Evolutionary conservation across 2,329 filamentous ascomycete genomes (phyloP).

Genomic region (Aspergillus fumigatus): DNA sequence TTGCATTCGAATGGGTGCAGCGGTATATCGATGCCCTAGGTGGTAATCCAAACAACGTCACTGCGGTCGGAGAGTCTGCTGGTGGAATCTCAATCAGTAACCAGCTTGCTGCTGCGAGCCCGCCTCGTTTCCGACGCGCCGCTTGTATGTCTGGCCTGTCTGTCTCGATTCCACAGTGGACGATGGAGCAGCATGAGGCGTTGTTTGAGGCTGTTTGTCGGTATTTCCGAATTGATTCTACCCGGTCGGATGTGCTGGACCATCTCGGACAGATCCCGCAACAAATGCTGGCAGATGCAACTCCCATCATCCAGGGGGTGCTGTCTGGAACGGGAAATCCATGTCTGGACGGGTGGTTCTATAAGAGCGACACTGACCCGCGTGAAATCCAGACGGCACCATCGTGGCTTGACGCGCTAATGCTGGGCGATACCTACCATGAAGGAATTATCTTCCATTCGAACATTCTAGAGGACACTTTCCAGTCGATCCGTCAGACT

Average conservation of each 20-base stretch:
- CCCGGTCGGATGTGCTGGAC: constrained; percentile 11
- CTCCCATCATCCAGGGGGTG: constrained; percentile 18
- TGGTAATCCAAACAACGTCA: constrained; percentile 30
- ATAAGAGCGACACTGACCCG: constrained; percentile 9
- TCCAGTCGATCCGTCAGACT: constrained; percentile 9
- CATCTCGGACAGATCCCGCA: constrained; percentile 17
- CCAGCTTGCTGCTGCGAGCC: constrained; percentile 16
- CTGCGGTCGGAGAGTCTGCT: constrained; percentile 25
- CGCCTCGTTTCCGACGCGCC: constrained; percentile 19
- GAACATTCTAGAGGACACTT: constrained; percentile 17
- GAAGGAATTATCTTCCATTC: constrained; percentile 25
- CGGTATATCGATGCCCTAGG: constrained; percentile 29
- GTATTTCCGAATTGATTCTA: constrained; percentile 17
- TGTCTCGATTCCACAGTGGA: constrained; percentile 20
- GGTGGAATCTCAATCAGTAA: constrained; percentile 24
- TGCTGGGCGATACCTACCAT: constrained; percentile 24
- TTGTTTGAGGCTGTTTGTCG: constrained; percentile 17
- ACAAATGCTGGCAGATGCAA: constrained; percentile 21
- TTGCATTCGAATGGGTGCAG: constrained; percentile 32
- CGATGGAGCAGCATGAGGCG: constrained; percentile 18
- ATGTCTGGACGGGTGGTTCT: constrained; percentile 24
- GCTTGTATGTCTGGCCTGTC: constrained; percentile 23
- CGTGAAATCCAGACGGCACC: constrained; percentile 14
- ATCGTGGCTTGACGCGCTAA: constrained; percentile 17
- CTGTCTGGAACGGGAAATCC: constrained; percentile 21